Conservation (phyloP, 108 stramenopile genomes). For the Stephanodiscus minutulus region DNA sequence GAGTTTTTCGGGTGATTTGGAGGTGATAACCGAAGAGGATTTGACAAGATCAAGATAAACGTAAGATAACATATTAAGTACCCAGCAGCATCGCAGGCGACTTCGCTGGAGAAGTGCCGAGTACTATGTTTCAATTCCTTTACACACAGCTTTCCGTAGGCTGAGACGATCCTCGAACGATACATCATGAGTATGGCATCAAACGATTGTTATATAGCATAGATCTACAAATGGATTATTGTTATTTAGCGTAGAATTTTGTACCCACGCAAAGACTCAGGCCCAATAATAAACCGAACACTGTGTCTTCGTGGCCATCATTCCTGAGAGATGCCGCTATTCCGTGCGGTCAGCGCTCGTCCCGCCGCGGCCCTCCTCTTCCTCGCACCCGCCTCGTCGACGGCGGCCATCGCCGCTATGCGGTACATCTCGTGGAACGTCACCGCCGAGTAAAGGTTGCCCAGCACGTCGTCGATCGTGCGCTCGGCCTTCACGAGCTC, state of each 20-base stretch:
- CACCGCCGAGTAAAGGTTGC: slow-evolving; percentile 72
- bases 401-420: slow-evolving; percentile 66
- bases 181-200: background rate
- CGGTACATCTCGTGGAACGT: slow-evolving; percentile 86
- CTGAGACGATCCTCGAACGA: background rate
- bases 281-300: too few species aligned
- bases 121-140: background rate
- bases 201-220: background rate
- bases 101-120: too few species aligned
- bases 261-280: too few species aligned
- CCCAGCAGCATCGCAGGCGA: too few species aligned
- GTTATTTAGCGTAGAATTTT: background rate
- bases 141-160: background rate
- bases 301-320: background rate
- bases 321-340: slow-evolving; percentile 23
- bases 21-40: slow-evolving; percentile 13
- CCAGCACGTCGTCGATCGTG: slow-evolving; percentile 63
- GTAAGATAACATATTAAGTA: background rate
- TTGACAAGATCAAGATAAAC: background rate
- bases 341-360: slow-evolving; percentile 63
- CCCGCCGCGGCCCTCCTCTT: slow-evolving; percentile 70
- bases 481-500: slow-evolving; percentile 72
- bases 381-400: slow-evolving; percentile 49
- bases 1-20: background rate
- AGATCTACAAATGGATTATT: background rate